Conservation (phyloP, 352 stramenopile species). For the Phytophthora chlamydospora region DNA sequence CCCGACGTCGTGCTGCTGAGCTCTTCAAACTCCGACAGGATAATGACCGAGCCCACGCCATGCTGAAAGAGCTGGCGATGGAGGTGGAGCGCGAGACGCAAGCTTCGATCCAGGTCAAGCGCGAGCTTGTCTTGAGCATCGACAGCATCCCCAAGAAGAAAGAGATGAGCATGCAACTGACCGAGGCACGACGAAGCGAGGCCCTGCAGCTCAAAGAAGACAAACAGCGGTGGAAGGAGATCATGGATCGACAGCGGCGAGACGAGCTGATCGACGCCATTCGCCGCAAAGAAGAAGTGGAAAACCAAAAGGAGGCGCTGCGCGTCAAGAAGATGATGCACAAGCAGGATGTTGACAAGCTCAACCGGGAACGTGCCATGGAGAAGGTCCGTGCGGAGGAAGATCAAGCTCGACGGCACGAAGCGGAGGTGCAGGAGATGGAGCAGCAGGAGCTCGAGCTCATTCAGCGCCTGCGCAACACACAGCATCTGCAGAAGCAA, state of each 20-base stretch:
- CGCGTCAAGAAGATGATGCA: constrained; percentile 70
- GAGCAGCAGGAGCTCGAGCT: constrained; percentile 81
- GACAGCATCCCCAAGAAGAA: constrained; percentile 86
- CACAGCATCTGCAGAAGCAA: constrained; percentile 86
- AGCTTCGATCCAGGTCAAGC: constrained; percentile 72
- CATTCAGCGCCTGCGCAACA: constrained; percentile 83
- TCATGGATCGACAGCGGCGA: constrained; percentile 67
- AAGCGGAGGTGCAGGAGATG: constrained; percentile 82
- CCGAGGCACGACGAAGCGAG: constrained; percentile 63
- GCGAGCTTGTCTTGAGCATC: constrained; percentile 78
- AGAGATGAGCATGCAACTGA: constrained; percentile 72
- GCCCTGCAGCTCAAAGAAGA: constrained; percentile 83
- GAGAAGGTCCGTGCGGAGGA: constrained; percentile 75
- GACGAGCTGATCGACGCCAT: constrained; percentile 72
- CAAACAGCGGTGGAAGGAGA: constrained; percentile 80
- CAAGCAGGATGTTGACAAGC: constrained; percentile 76
- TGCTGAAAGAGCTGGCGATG: constrained; percentile 64
- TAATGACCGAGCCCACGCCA: constrained; percentile 65
- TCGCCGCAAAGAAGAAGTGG: constrained; percentile 72
- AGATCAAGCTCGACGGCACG: constrained; percentile 58
- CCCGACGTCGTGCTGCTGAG: constrained; percentile 69
- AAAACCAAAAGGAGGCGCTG: constrained; percentile 69
- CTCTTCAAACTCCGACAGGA: constrained; percentile 71
- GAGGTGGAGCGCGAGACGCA: constrained; percentile 70
- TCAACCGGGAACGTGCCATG: constrained; percentile 61